A percentile compares a stretch with the other conserved stretches of the same genome.
These are phyloP conservation scores for Cladosporium sp. DNA, from an alignment of 2,329 filamentous ascomycete species.

Conservation along the genomic window DNA sequence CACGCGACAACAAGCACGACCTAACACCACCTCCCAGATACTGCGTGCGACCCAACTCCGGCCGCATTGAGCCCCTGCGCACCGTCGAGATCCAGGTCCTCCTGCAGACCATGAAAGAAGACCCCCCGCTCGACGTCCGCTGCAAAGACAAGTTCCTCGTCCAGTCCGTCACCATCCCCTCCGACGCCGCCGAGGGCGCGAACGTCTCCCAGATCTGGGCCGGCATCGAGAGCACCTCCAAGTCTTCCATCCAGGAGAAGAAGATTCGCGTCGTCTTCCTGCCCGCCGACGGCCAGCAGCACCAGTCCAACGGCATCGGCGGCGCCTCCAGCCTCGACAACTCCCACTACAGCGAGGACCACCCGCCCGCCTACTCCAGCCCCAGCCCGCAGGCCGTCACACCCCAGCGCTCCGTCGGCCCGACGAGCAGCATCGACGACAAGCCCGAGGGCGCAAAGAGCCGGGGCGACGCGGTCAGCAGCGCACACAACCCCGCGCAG, in stretches of 20 bases:
- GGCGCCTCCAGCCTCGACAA: slow-evolving; percentile 11
- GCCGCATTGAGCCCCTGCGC: slow-evolving; percentile 83
- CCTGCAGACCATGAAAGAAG: slow-evolving; percentile 95
- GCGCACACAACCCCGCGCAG: slow-evolving; percentile 35
- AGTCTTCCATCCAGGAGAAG: slow-evolving; percentile 75
- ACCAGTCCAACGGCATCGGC: slow-evolving; percentile 23
- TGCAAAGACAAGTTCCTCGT: slow-evolving; percentile 98
- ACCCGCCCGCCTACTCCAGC: slow-evolving; percentile 51
- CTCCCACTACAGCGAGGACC: slow-evolving; percentile 27
- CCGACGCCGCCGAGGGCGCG: slow-evolving; percentile 69
- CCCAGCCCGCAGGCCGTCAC: slow-evolving; percentile 44
- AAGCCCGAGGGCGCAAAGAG: slow-evolving; percentile 36
- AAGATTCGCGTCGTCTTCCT: slow-evolving; percentile 93
- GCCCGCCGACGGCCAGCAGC: slow-evolving; percentile 47
- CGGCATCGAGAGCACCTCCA: slow-evolving; percentile 65
- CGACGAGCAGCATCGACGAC: slow-evolving; percentile 35
- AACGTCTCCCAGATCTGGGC: slow-evolving; percentile 78
- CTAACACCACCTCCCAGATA: slow-evolving; percentile 55
- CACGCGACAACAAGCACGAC: background rate
- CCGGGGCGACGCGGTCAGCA: slow-evolving; percentile 34
- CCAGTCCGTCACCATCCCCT: slow-evolving; percentile 77
- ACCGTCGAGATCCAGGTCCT: slow-evolving; percentile 95
- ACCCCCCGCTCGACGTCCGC: slow-evolving; percentile 76
- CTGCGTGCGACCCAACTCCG: slow-evolving; percentile 94
- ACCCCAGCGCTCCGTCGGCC: slow-evolving; percentile 36